Conservation (phyloP, 2,329 filamentous ascomycete species). For the Cytospora piceicola region DNA sequence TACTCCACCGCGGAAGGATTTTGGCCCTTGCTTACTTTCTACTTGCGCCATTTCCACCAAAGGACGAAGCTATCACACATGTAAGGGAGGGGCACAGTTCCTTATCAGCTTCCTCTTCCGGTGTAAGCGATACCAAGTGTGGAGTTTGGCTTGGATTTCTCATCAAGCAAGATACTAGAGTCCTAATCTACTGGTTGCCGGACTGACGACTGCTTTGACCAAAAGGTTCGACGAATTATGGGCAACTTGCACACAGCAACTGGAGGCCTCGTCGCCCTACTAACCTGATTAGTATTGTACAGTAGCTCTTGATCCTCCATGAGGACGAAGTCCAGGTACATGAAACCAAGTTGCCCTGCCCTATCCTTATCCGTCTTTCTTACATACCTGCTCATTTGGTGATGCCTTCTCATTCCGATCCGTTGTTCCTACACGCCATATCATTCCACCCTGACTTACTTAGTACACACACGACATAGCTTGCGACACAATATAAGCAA, state of each 20-base stretch:
- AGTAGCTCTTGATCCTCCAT: background rate
- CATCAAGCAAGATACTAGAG: slow-evolving; percentile 12
- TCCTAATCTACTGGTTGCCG: slow-evolving; percentile 12
- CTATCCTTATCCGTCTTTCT: slow-evolving; percentile 5
- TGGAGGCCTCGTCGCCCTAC: background rate
- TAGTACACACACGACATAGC: slow-evolving; percentile 13
- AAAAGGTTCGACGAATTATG: background rate
- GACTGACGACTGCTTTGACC: slow-evolving; percentile 26
- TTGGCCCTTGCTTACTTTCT: slow-evolving; percentile 28
- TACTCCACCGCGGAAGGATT: slow-evolving; percentile 22
- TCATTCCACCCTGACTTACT: slow-evolving; percentile 14
- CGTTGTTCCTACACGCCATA: background rate
- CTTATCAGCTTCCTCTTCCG: slow-evolving; percentile 21
- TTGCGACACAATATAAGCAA: slow-evolving; percentile 24
- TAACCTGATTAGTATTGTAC: background rate
- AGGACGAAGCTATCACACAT: background rate
- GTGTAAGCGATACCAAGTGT: slow-evolving; percentile 15
- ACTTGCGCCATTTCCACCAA: background rate
- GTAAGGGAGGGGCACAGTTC: background rate
- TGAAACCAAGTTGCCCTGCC: slow-evolving; percentile 11
- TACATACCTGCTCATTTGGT: background rate
- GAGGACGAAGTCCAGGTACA: slow-evolving; percentile 8
- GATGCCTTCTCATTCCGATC: background rate
- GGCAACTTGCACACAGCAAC: background rate
- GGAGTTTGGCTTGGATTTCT: slow-evolving; percentile 16